These are phyloP conservation scores for Corynascus novoguineensis DNA, from an alignment of 495 filamentous ascomycete genomes.

Conservation along the genomic window DNA sequence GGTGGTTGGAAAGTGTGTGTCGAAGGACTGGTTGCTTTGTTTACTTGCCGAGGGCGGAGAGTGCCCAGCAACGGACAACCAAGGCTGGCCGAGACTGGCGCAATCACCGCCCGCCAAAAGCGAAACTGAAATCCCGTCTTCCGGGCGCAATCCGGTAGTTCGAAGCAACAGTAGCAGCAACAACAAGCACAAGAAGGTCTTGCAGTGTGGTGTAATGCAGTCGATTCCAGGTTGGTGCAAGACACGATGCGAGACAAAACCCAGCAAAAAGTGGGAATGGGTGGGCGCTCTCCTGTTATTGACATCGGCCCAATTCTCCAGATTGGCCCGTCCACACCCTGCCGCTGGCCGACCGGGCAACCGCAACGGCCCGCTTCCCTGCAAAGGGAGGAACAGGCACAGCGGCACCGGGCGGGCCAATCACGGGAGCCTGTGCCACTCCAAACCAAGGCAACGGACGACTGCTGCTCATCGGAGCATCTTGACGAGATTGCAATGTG, in stretches of 20 bases:
- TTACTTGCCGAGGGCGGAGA: too few relatives aligned
- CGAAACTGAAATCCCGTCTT: too few relatives aligned
- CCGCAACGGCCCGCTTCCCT: constrained; percentile 1
- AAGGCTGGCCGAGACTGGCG: too few relatives aligned
- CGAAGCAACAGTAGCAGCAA: background rate
- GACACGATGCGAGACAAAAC: background rate
- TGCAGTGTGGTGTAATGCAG: background rate
- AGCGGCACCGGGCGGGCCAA: constrained; percentile 1
- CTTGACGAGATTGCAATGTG: background rate
- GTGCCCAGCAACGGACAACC: too few relatives aligned
- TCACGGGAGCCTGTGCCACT: background rate
- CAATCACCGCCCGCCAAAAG: too few relatives aligned
- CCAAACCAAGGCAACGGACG: background rate
- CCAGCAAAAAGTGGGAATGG: background rate
- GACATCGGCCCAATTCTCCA: background rate
- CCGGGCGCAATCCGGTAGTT: background rate
- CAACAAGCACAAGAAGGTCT: background rate
- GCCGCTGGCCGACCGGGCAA: constrained; percentile 4
- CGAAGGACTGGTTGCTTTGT: background rate
- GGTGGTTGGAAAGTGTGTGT: background rate
- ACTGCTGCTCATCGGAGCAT: too few relatives aligned
- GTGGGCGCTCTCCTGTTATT: background rate
- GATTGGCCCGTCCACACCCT: constrained; percentile 8
- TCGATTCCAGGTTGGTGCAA: background rate
- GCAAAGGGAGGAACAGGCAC: background rate